Evolutionary conservation across 169 alveolate genomes (phyloP).

Genomic region (Eimeria maxima): DNA sequence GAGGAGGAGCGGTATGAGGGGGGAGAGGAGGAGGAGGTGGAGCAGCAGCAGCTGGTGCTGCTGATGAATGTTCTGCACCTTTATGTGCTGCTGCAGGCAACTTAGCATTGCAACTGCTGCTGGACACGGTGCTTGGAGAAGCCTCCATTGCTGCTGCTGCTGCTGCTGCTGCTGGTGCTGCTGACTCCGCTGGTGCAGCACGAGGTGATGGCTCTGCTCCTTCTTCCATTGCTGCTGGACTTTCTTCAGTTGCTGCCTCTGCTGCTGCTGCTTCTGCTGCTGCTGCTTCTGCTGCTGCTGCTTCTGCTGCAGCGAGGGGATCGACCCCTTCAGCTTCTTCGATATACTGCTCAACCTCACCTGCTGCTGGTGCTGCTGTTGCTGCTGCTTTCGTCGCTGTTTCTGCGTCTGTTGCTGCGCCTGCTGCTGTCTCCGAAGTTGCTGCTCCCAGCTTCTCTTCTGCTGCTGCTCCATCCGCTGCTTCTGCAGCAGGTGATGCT

Average conservation of each 20-base stretch:
- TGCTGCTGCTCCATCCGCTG: slow-evolving; percentile 8
- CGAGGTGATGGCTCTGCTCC: neutral
- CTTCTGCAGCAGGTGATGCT: neutral
- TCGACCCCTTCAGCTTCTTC: neutral
- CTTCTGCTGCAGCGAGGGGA: neutral
- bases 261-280: neutral
- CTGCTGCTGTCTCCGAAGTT: neutral
- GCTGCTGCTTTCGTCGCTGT: neutral
- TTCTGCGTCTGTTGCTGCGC: neutral
- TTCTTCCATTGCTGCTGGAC: neutral
- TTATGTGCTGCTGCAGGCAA: slow-evolving; percentile 8
- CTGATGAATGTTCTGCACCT: neutral
- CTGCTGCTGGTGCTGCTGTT: neutral
- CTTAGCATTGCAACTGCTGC: neutral
- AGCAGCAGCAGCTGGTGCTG: neutral
- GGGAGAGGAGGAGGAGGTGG: neutral
- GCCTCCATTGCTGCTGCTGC: neutral
- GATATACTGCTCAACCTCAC: neutral
- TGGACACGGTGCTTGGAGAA: neutral
- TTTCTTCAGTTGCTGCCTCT: neutral
- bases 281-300: neutral
- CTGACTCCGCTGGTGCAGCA: neutral
- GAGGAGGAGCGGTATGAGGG: neutral
- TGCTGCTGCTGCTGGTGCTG: slow-evolving; percentile 34
- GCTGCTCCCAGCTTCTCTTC: neutral